Evolutionary conservation across 2,329 filamentous ascomycete genomes (phyloP).

Genomic region (Fusarium mundagurra): DNA sequence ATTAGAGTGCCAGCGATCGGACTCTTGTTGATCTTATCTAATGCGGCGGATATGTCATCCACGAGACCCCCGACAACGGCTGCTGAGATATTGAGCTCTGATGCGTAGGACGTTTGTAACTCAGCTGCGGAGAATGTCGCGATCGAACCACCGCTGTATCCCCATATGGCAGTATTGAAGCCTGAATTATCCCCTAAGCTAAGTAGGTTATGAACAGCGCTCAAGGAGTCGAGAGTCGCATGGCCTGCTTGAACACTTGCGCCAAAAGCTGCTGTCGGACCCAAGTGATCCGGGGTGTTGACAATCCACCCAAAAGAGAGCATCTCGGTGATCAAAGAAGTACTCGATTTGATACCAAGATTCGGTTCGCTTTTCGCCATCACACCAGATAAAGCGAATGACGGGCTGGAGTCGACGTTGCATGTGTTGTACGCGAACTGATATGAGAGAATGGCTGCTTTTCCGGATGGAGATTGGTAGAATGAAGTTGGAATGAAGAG

Average conservation of each 20-base stretch:
- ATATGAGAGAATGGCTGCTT: slow-evolving; percentile 24
- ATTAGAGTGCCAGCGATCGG: slow-evolving; percentile 16
- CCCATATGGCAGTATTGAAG: slow-evolving; percentile 22
- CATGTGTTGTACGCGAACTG: slow-evolving; percentile 36
- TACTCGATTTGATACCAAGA: slow-evolving; percentile 21
- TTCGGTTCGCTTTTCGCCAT: slow-evolving; percentile 14
- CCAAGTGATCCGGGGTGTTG: slow-evolving; percentile 55
- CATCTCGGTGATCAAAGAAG: slow-evolving; percentile 6
- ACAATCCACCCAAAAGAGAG: slow-evolving; percentile 26
- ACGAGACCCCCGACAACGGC: slow-evolving; percentile 32
- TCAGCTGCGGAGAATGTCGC: slow-evolving; percentile 29
- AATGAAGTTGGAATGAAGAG: slow-evolving; percentile 44
- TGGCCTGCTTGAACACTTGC: slow-evolving; percentile 52
- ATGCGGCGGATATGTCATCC: slow-evolving; percentile 22
- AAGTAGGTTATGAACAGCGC: slow-evolving; percentile 46
- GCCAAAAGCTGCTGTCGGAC: slow-evolving; percentile 53
- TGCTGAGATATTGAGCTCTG: slow-evolving; percentile 12
- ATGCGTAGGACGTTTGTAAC: slow-evolving; percentile 26
- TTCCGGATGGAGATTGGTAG: slow-evolving; percentile 3
- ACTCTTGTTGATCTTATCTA: slow-evolving; percentile 27
- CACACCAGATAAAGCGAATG: slow-evolving; percentile 8
- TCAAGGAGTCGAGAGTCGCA: slow-evolving; percentile 53
- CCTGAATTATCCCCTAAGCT: background rate
- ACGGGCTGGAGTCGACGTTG: slow-evolving; percentile 34
- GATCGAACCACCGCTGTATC: slow-evolving; percentile 38